Conservation (phyloP, 2,329 filamentous ascomycete species). For the Raffaelea ambrosiae region DNA sequence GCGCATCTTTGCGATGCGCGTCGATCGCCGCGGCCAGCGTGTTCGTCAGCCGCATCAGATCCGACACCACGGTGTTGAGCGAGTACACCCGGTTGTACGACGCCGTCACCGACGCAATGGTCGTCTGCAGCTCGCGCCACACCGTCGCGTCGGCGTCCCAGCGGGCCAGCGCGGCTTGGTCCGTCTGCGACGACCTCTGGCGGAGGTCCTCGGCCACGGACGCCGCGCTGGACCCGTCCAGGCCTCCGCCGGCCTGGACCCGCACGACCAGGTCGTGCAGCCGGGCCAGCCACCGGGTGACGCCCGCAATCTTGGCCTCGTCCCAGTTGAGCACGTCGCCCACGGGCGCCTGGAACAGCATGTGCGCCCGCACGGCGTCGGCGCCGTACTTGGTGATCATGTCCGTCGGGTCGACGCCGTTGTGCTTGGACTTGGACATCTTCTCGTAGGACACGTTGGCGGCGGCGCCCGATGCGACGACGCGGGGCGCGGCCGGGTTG, state of each 20-base stretch:
- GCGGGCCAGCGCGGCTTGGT: slow-evolving; percentile 20
- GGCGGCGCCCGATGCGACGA: slow-evolving; percentile 50
- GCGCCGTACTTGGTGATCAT: slow-evolving; percentile 71
- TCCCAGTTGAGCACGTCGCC: slow-evolving; percentile 84
- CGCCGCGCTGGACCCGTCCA: slow-evolving; percentile 2
- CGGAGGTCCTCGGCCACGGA: slow-evolving; percentile 1
- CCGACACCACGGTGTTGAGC: slow-evolving; percentile 75
- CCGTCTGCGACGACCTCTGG: neutral
- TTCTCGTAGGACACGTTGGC: slow-evolving; percentile 70
- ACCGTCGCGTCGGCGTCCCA: slow-evolving; percentile 42
- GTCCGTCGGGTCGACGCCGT: slow-evolving; percentile 72
- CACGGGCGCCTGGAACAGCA: slow-evolving; percentile 82
- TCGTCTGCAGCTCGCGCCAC: slow-evolving; percentile 59
- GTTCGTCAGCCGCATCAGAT: slow-evolving; percentile 77
- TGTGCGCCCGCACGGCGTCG: slow-evolving; percentile 76
- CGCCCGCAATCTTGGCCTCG: slow-evolving; percentile 68
- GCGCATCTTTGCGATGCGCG: no score
- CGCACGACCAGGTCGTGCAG: slow-evolving; percentile 49
- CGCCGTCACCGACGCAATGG: slow-evolving; percentile 56
- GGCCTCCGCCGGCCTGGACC: slow-evolving; percentile 8
- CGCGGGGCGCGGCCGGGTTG: slow-evolving; percentile 45
- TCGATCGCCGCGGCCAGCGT: slow-evolving; percentile 29
- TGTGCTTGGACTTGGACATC: slow-evolving; percentile 94
- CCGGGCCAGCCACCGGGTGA: slow-evolving; percentile 71
- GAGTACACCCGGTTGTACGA: slow-evolving; percentile 65